Evolutionary conservation across 2,329 filamentous ascomycete genomes (phyloP), one percentile per base, ranked within the genome.

Genomic region (Fonsecaea monophora): DNA sequence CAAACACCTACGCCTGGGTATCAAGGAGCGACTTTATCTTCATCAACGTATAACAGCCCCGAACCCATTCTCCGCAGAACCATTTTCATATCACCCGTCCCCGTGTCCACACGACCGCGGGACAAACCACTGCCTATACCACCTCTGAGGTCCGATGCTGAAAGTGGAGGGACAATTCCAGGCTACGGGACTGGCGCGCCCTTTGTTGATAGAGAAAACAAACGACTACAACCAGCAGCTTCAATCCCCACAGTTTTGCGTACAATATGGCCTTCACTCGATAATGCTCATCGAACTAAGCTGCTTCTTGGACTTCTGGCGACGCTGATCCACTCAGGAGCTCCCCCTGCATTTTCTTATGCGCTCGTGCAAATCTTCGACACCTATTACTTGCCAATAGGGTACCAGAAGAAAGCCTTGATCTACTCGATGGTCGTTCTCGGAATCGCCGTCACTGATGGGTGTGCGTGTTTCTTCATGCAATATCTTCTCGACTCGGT

Each of bases 261-360:
- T 13, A 93, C 91, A 0, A 83, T 97, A 0, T 90, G 91, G 87
- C 90, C 91, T 0, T 83, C 78, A 0, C 79, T 97, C 0, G 79
- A 81, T 0, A 74, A 72, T 60, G 78, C 70, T 6, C 82, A 89
- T 12, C 86, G 85, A 1, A 1, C 85, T 0, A 76, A 86, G 12
- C 79, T 96, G 0, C 34, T 89, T 0, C 62, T 85, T 1, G 92
- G 89, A 1, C 78, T 92, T 9, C n/a, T 85, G 0, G 83, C 85
- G 53, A 87, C 89, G 35, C 73, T 90, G 0, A 72, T 89, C 0
- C 88, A 91, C 55, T 89, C 91, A 3, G 86, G 83, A 3, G 83
- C 86, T 32, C 91, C 90, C 0, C 91, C 93, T 0, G 80, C 87
- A 0, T 97, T 97, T 73, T 90, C 92, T 0, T 92, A 86, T 75